These are phyloP conservation scores for Fraxinus albicans DNA, from an alignment of 305 asterid species.

Conservation along the genomic window DNA sequence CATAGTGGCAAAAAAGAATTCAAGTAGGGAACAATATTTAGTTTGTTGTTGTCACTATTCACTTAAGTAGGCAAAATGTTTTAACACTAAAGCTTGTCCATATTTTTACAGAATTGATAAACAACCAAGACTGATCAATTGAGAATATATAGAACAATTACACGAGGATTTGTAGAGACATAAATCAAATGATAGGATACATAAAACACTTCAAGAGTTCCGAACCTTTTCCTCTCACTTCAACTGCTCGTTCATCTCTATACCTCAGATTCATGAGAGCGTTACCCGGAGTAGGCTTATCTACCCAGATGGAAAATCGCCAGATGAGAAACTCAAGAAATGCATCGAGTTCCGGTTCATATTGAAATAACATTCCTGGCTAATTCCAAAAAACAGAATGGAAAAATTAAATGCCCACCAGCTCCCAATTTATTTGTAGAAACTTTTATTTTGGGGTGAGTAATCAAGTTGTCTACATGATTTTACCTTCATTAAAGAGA, in stretches of 20 bases:
- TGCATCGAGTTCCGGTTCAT: slow-evolving; percentile 89
- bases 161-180: slow-evolving; percentile 1
- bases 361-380: slow-evolving; percentile 93
- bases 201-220: slow-evolving; percentile 15
- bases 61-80: not conserved
- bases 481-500: slow-evolving; percentile 80
- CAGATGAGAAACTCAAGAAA: slow-evolving; percentile 85
- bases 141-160: not conserved
- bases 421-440: not conserved
- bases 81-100: not conserved
- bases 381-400: slow-evolving; percentile 55
- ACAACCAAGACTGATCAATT: not conserved
- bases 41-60: not conserved
- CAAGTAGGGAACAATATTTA: not conserved
- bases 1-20: not conserved
- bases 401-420: slow-evolving; percentile 53
- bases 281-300: slow-evolving; percentile 88
- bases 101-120: not conserved
- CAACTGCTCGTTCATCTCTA: slow-evolving; percentile 81
- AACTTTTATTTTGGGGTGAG: not conserved
- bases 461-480: slow-evolving; percentile 10
- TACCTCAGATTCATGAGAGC: slow-evolving; percentile 80
- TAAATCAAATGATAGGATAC: not conserved
- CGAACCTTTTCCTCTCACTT: slow-evolving; percentile 70
- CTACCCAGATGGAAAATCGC: slow-evolving; percentile 87